Percentiles rank a stretch among this genome's conserved stretches.
Evolutionary conservation across 345 rosid genomes (phyloP).

Genomic region (Brassica nigra): DNA sequence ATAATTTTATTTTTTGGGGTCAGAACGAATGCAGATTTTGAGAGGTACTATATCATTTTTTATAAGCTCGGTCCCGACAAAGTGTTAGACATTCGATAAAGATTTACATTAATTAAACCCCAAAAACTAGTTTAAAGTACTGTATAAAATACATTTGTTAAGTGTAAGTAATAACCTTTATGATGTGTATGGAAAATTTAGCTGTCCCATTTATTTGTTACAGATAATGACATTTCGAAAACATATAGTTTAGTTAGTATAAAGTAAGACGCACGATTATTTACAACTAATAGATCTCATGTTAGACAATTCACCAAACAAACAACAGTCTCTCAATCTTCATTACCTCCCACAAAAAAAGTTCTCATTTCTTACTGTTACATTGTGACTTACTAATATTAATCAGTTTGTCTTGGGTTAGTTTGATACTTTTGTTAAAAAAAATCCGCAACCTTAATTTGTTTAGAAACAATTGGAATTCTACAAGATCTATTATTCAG

Average conservation of each 20-base stretch:
- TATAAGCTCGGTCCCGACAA: slow-evolving; percentile 22
- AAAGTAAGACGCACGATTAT: slow-evolving; percentile 42
- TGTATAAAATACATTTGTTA: slow-evolving; percentile 17
- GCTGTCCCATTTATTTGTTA: slow-evolving; percentile 41
- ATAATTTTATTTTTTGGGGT: slow-evolving; percentile 10
- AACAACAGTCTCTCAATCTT: slow-evolving; percentile 36
- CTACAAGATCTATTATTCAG: not conserved
- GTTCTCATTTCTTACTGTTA: not conserved
- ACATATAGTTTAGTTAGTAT: slow-evolving; percentile 3
- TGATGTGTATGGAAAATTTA: slow-evolving; percentile 33
- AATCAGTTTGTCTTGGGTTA: not conserved
- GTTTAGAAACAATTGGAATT: not conserved
- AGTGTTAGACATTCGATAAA: slow-evolving; percentile 40
- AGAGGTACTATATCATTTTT: slow-evolving; percentile 8
- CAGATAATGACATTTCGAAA: slow-evolving; percentile 34
- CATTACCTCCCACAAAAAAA: slow-evolving; percentile 1
- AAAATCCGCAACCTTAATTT: not conserved
- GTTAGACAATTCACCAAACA: slow-evolving; percentile 43
- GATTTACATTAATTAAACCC: slow-evolving; percentile 23
- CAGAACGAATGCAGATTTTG: slow-evolving; percentile 26
- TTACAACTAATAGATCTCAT: slow-evolving; percentile 39
- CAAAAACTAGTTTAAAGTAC: slow-evolving; percentile 11
- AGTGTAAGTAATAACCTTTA: not conserved
- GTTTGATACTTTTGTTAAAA: not conserved
- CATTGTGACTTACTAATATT: not conserved